phyloP scores from a whole-genome alignment of 305 asterid species.

The Andrographis paniculata region DNA sequence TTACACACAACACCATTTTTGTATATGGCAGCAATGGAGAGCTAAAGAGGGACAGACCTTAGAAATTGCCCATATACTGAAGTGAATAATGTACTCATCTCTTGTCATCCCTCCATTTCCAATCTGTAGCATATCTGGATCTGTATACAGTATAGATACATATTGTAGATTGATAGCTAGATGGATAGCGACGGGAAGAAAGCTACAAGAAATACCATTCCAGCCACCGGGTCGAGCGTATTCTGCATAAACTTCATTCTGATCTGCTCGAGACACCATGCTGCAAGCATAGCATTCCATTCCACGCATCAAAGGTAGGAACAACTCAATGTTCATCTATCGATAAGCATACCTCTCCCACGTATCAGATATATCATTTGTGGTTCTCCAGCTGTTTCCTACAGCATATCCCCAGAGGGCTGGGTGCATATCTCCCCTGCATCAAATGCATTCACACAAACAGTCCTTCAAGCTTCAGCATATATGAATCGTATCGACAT shows the following conservation, averaged over 20 bases:
- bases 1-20: no score
- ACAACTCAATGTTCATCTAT: not conserved
- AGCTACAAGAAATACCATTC: constrained; percentile 52
- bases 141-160: constrained; percentile 13
- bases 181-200: not conserved
- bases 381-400: constrained; percentile 98
- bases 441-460: constrained; percentile 9
- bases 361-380: constrained; percentile 60
- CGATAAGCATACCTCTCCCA: constrained; percentile 67
- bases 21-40: no score
- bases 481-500: no score
- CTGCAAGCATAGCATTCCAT: constrained; percentile 28
- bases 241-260: constrained; percentile 77
- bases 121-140: constrained; percentile 85
- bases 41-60: constrained; percentile 38
- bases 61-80: constrained; percentile 88
- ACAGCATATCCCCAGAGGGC: constrained; percentile 61
- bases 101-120: constrained; percentile 96
- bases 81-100: constrained; percentile 68
- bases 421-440: constrained; percentile 93
- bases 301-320: not conserved
- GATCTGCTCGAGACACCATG: constrained; percentile 84
- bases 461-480: not conserved
- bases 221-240: constrained; percentile 89
- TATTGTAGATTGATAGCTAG: no score